Conservation (phyloP, 1,284 basidiomycete genomes). For the Rhodotorula mucilaginosa region DNA sequence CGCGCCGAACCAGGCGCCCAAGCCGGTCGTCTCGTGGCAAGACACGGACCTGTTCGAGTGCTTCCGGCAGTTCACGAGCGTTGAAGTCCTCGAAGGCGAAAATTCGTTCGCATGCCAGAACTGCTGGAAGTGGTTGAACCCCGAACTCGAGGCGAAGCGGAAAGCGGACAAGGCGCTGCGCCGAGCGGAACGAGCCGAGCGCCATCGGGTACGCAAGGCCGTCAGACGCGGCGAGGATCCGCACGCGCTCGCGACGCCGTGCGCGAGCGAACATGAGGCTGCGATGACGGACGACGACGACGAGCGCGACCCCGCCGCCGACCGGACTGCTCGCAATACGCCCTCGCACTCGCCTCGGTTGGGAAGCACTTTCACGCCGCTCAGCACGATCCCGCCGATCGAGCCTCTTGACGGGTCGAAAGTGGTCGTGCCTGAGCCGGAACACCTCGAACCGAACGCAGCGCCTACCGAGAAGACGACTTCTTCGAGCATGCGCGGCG, state of each 20-base stretch:
- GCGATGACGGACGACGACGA: not conserved
- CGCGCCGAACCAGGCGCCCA: no score
- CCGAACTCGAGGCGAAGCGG: conserved; percentile 43
- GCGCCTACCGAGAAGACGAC: not conserved
- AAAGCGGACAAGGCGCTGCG: conserved; percentile 32
- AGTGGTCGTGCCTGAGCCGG: not conserved
- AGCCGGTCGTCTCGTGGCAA: conserved; percentile 25
- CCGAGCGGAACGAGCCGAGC: conserved; percentile 3
- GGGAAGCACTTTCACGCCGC: not conserved
- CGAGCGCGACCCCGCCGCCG: conserved; percentile 9
- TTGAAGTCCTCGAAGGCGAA: conserved; percentile 86
- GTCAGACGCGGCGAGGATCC: no score
- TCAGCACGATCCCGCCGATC: conserved; percentile 7
- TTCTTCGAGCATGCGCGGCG: not conserved
- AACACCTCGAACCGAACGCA: not conserved
- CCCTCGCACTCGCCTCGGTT: conserved; percentile 11
- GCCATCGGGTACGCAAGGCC: conserved; percentile 2
- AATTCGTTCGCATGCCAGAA: conserved; percentile 88
- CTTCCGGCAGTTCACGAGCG: conserved; percentile 78
- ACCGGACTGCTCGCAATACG: conserved; percentile 28
- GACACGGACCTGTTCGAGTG: conserved; percentile 57
- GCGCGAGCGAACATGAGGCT: not conserved
- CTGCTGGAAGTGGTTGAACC: conserved; percentile 71
- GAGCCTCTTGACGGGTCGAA: conserved; percentile 1
- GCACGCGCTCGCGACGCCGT: not conserved